A percentile compares a stretch with the other conserved stretches of the same genome.
Evolutionary conservation across 371 early-diverging fungal species (phyloP).

Genomic region (Circinella umbellata): DNA sequence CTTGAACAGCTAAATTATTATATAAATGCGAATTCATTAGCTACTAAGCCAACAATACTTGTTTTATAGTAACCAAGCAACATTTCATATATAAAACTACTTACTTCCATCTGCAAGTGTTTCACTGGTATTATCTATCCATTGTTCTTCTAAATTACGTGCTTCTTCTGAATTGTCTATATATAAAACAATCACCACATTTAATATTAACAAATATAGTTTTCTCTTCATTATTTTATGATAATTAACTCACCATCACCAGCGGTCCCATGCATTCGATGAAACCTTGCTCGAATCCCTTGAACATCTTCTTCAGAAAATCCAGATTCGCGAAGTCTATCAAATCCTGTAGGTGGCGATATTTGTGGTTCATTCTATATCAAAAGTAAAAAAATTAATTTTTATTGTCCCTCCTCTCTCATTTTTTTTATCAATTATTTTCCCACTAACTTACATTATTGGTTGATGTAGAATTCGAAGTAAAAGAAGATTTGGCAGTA

Average conservation of each 20-base stretch:
- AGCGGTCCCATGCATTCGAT: constrained; percentile 36
- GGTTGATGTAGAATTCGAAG: not conserved
- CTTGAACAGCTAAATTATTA: constrained; percentile 33
- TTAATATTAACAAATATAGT: not conserved
- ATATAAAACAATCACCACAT: not conserved
- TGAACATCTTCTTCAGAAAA: constrained; percentile 65
- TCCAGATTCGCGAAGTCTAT: constrained; percentile 63
- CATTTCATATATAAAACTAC: not conserved
- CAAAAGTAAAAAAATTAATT: not conserved
- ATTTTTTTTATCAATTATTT: not conserved
- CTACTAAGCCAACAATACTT: not conserved
- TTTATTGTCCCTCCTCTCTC: not conserved
- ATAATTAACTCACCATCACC: constrained; percentile 18
- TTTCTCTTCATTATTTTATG: not conserved
- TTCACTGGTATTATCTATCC: constrained; percentile 59
- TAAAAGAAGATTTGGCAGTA: not conserved
- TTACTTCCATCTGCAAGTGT: constrained; percentile 53
- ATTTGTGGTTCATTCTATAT: constrained; percentile 19
- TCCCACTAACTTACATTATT: not conserved
- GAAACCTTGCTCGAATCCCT: constrained; percentile 60
- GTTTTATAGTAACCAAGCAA: not conserved
- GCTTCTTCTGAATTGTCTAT: constrained; percentile 39
- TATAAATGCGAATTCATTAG: too few species aligned
- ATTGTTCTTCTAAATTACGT: constrained; percentile 60
- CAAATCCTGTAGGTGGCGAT: constrained; percentile 59